phyloP scores from a whole-genome alignment of 2,329 filamentous ascomycete species.

The Didymosphaeria variabile region DNA sequence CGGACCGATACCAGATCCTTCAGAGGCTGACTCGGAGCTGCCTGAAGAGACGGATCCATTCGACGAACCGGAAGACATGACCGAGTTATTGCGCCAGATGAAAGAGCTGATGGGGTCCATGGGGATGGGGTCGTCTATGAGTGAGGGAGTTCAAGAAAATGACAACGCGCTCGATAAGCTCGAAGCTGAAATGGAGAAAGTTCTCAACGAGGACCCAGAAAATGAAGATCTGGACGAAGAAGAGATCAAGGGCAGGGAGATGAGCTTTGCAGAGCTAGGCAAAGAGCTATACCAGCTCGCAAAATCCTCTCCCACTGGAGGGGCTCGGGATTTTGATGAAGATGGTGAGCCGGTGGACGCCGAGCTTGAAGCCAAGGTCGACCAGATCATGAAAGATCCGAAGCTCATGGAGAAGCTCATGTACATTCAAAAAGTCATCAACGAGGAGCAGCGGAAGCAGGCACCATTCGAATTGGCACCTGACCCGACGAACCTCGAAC shows the following conservation, averaged over 20 bases:
- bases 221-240: slow-evolving; percentile 29
- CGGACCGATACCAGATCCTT: slow-evolving; percentile 10
- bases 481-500: slow-evolving; percentile 39
- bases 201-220: slow-evolving; percentile 32
- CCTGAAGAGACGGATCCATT: slow-evolving; percentile 6
- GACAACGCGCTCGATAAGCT: slow-evolving; percentile 22
- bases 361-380: slow-evolving; percentile 43
- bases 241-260: slow-evolving; percentile 28
- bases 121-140: slow-evolving; percentile 18
- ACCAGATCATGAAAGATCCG: slow-evolving; percentile 47
- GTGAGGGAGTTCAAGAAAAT: neutral
- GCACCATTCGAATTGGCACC: slow-evolving; percentile 34
- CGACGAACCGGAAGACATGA: slow-evolving; percentile 27
- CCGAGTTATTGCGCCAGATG: slow-evolving; percentile 37
- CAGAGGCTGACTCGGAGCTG: slow-evolving; percentile 17
- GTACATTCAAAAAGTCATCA: slow-evolving; percentile 40
- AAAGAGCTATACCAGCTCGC: slow-evolving; percentile 34
- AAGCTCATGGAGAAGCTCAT: slow-evolving; percentile 44
- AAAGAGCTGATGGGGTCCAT: slow-evolving; percentile 36
- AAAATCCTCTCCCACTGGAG: slow-evolving; percentile 16
- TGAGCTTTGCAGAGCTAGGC: slow-evolving; percentile 33
- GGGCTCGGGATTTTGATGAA: slow-evolving; percentile 14
- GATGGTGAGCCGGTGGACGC: slow-evolving; percentile 34
- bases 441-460: slow-evolving; percentile 22
- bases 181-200: slow-evolving; percentile 31